phyloP scores from a whole-genome alignment of 208 protist genomes.

The Acanthamoeba royreba region DNA sequence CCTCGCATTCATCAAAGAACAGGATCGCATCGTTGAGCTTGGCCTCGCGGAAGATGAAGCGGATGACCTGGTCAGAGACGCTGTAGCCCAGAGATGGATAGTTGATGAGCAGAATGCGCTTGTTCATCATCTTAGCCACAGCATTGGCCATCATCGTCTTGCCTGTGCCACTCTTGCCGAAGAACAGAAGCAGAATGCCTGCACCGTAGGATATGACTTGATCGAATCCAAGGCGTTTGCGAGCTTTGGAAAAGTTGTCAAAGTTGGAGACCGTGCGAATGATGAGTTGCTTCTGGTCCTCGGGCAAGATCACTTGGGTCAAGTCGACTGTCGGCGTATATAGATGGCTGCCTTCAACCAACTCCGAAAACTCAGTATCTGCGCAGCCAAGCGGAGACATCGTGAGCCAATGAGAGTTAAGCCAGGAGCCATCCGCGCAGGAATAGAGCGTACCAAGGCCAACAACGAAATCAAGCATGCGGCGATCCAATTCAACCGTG shows the following conservation, averaged over 20 bases:
- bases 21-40: slow-evolving; percentile 67
- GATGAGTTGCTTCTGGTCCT: slow-evolving; percentile 58
- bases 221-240: background rate
- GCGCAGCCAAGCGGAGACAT: background rate
- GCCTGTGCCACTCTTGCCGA: slow-evolving; percentile 52
- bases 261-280: slow-evolving; percentile 53
- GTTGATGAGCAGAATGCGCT: slow-evolving; percentile 68
- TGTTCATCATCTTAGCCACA: slow-evolving; percentile 30
- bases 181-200: slow-evolving; percentile 60
- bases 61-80: slow-evolving; percentile 4
- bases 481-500: slow-evolving; percentile 51
- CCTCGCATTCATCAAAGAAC: slow-evolving; percentile 70
- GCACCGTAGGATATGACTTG: background rate
- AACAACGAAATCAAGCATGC: slow-evolving; percentile 67
- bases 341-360: slow-evolving; percentile 56
- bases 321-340: slow-evolving; percentile 56
- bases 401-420: background rate
- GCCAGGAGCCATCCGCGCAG: slow-evolving; percentile 31
- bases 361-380: slow-evolving; percentile 63
- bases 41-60: slow-evolving; percentile 70
- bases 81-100: slow-evolving; percentile 49
- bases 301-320: slow-evolving; percentile 47
- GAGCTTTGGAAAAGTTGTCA: slow-evolving; percentile 27
- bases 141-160: slow-evolving; percentile 67
- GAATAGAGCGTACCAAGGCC: slow-evolving; percentile 60